Percentiles rank a stretch among this genome's conserved stretches.
phyloP scores from a whole-genome alignment of 257 asterid genomes.

The Nicotiana attenuata region DNA sequence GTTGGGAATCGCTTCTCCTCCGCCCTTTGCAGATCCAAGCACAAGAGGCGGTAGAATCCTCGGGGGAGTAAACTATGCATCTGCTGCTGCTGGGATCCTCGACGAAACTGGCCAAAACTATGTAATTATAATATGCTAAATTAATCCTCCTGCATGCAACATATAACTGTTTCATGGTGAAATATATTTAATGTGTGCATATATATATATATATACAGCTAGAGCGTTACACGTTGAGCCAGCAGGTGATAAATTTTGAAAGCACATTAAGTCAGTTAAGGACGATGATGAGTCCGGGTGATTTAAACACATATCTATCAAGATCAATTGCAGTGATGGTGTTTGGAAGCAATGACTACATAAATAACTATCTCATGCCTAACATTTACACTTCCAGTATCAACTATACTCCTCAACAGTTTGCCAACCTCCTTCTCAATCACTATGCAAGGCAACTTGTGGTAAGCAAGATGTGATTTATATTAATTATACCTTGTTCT shows the following conservation, averaged over 20 bases:
- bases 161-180: background rate
- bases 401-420: constrained; percentile 62
- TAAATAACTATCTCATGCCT: constrained; percentile 84
- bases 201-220: constrained; percentile 39
- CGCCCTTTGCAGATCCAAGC: constrained; percentile 72
- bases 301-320: constrained; percentile 41
- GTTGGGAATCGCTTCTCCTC: constrained; percentile 72
- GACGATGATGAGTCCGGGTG: constrained; percentile 35
- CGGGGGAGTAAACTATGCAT: constrained; percentile 84
- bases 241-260: constrained; percentile 78
- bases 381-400: constrained; percentile 52
- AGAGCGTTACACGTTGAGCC: constrained; percentile 60
- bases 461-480: constrained; percentile 8
- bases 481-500: background rate
- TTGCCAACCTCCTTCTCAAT: constrained; percentile 66
- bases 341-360: constrained; percentile 92
- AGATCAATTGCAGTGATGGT: constrained; percentile 55
- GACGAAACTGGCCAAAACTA: constrained; percentile 83
- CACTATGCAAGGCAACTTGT: constrained; percentile 70
- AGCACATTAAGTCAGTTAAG: constrained; percentile 54
- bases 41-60: constrained; percentile 56
- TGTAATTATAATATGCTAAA: constrained; percentile 24
- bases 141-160: background rate
- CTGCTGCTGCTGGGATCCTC: constrained; percentile 94
- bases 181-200: background rate